Base-by-base conservation (phyloP, 2,329 filamentous ascomycete species). In the Cercospora zeae-maydis region DNA sequence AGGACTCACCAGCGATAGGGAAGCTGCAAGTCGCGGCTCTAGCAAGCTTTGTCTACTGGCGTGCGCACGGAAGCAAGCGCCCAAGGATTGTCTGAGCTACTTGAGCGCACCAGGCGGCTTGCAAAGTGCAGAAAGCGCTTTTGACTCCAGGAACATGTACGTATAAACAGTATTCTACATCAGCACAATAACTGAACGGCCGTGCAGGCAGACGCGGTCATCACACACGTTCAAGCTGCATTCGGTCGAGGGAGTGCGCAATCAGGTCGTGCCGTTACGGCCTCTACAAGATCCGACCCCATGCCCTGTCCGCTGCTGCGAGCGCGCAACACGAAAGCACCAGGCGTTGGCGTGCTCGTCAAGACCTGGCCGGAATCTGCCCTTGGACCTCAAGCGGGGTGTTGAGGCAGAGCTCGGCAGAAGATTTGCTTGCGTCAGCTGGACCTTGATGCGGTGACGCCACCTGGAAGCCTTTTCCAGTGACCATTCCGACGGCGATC, bases 351-450 rank as follows among this genome's bases (percentile, higher is more conserved):
- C 53, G 14, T 27, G 13, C n/a, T 14, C 11, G 30, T 24, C 45
- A 30, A 37, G 30, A 8, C 14, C 52, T 21, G 45, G 49, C n/a
- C 45, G 45, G 30, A 36, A 21, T 39, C 39, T 30, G n/a, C 45
- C 56, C 56, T 42, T 42, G 51, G 53, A 57, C 34, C 24, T 42
- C 53, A 53, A 61, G 62, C 58, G 62, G 62, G 62, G 62, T 60
- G 62, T 53, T 45, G 53, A 59, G 30, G 58, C 49, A 36, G 31
- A 54, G 57, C 58, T 61, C 62, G 58, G 63, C 52, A 59, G 59
- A 55, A 62, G 58, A 51, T 60, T 62, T 53, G 59, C 59, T 63
- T 63, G 61, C 64, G 64, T 66, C 64, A 63, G 63, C 61, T 39
- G 54, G 54, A 59, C 53, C 61, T 61, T 61, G 61, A 63, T 59